phyloP scores from a whole-genome alignment of 75 land plant species.

The Pinus albicaulis region DNA sequence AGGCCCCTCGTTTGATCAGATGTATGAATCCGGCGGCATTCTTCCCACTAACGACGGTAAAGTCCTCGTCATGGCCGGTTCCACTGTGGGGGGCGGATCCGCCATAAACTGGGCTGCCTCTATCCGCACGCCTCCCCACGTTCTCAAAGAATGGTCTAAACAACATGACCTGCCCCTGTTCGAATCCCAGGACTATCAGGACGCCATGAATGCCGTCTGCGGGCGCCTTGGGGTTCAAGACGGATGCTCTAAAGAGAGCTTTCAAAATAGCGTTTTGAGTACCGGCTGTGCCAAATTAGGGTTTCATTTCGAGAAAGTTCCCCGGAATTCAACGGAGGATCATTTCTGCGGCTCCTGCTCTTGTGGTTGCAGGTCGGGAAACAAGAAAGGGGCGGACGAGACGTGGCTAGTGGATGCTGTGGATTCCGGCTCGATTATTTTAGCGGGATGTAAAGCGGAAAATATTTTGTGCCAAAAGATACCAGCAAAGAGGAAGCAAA shows the following conservation, averaged over 20 bases:
- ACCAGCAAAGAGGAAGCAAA: constrained; percentile 7
- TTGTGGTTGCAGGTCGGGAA: constrained; percentile 69
- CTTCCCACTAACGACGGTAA: constrained; percentile 53
- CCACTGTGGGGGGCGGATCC: constrained; percentile 92
- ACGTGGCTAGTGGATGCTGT: constrained; percentile 95
- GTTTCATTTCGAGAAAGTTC: constrained; percentile 38
- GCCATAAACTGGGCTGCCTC: constrained; percentile 88
- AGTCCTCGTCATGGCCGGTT: constrained; percentile 62
- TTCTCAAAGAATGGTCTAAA: constrained; percentile 67
- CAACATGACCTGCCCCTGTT: constrained; percentile 56
- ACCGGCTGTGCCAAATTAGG: constrained; percentile 81
- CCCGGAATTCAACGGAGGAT: constrained; percentile 51
- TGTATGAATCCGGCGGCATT: constrained; percentile 69
- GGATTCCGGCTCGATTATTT: constrained; percentile 53
- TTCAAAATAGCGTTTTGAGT: constrained; percentile 69
- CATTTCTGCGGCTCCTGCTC: constrained; percentile 86
- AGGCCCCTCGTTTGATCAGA: constrained; percentile 55
- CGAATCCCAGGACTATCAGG: constrained; percentile 39
- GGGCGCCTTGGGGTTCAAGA: constrained; percentile 65
- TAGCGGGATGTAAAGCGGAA: constrained; percentile 68
- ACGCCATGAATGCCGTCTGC: constrained; percentile 78
- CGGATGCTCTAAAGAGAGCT: constrained; percentile 43
- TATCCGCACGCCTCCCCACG: constrained; percentile 62
- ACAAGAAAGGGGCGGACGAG: constrained; percentile 64
- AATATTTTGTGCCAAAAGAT: constrained; percentile 22